Percentiles rank a stretch among this genome's conserved stretches.
phyloP scores from a whole-genome alignment of 345 rosid species.

The Pistacia atlantica region DNA sequence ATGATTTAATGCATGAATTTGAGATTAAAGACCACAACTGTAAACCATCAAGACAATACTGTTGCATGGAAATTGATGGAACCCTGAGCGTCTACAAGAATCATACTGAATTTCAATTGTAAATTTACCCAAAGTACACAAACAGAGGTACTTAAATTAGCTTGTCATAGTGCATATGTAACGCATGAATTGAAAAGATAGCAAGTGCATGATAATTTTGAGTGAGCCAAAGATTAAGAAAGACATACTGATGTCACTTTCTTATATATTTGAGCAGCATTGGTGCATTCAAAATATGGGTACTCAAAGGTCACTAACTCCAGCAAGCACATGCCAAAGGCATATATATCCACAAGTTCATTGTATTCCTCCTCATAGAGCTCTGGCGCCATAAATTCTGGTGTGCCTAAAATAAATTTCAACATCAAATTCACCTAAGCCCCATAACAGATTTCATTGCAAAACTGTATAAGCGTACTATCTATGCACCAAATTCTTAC shows the following conservation, averaged over 20 bases:
- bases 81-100: not conserved
- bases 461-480: not conserved
- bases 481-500: conserved; percentile 29
- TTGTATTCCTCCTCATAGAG: conserved; percentile 96
- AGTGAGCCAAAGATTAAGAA: conserved; percentile 17
- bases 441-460: not conserved
- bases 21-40: not conserved
- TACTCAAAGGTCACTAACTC: conserved; percentile 91
- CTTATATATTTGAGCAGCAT: conserved; percentile 95
- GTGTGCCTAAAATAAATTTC: conserved; percentile 62
- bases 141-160: not conserved
- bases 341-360: conserved; percentile 93
- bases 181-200: not conserved
- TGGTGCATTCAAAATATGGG: conserved; percentile 85
- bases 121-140: not conserved
- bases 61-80: not conserved
- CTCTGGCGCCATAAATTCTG: conserved; percentile 99
- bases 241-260: conserved; percentile 85
- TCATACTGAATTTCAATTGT: not conserved
- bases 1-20: not conserved
- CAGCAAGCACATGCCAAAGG: conserved; percentile 97
- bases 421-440: not conserved
- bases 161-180: not conserved
- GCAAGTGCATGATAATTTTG: conserved; percentile 6
- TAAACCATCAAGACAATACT: not conserved